These are phyloP conservation scores for Phytophthora parvispora DNA, from an alignment of 352 stramenopile genomes.

Conservation along the genomic window DNA sequence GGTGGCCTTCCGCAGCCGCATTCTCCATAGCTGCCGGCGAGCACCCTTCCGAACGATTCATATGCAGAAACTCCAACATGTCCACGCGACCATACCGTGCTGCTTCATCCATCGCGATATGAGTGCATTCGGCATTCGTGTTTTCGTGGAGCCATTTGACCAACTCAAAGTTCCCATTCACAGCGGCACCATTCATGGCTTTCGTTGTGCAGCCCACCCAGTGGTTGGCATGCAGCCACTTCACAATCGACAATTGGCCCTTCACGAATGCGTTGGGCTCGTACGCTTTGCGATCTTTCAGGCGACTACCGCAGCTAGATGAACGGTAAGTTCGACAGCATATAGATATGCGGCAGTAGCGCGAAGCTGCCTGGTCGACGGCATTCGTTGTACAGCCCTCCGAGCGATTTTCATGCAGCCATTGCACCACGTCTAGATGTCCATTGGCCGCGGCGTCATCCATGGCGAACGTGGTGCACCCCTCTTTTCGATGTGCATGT, in stretches of 20 bases:
- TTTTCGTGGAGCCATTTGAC: constrained; percentile 1
- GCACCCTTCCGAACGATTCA: background rate
- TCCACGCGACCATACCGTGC: background rate
- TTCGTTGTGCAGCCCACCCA: background rate
- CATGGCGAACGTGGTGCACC: background rate
- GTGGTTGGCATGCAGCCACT: background rate
- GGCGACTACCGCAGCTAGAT: background rate
- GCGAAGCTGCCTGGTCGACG: background rate
- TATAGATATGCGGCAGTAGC: background rate
- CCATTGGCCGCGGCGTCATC: constrained; percentile 2
- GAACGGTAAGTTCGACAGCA: background rate
- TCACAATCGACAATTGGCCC: background rate
- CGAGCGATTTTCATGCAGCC: constrained; percentile 5
- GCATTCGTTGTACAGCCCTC: background rate
- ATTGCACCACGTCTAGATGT: background rate
- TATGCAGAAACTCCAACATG: background rate
- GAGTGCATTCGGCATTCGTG: background rate
- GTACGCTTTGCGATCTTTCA: background rate
- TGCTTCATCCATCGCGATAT: background rate
- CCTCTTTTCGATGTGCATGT: background rate
- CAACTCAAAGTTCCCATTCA: background rate
- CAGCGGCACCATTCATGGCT: background rate
- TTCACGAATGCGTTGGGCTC: background rate
- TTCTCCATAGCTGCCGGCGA: background rate
- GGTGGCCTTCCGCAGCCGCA: background rate